Conservation (phyloP, 2,329 filamentous ascomycete species). For the Trichothecium roseum region DNA sequence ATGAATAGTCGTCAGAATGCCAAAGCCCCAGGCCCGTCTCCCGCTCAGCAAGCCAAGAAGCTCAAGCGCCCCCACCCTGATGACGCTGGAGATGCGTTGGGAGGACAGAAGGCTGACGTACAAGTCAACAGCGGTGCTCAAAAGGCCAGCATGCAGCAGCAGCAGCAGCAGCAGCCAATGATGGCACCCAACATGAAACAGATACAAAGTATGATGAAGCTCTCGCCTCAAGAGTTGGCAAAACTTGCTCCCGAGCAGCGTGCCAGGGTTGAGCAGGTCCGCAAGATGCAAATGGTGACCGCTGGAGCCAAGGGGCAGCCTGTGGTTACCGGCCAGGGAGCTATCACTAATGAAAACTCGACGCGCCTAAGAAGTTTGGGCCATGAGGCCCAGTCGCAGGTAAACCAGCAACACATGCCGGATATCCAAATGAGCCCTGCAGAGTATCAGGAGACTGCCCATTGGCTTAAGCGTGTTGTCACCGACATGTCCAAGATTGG, state of each 20-base stretch:
- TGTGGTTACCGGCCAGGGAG: conserved; percentile 8
- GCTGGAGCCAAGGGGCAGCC: conserved; percentile 6
- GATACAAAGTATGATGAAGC: background rate
- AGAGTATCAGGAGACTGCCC: conserved; percentile 30
- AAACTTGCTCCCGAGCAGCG: conserved; percentile 33
- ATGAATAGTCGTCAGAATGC: conserved; percentile 2
- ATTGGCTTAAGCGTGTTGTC: conserved; percentile 30
- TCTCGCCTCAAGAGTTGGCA: conserved; percentile 22
- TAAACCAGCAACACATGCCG: conserved; percentile 26
- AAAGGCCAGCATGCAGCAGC: conserved; percentile 18
- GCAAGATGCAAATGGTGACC: conserved; percentile 13
- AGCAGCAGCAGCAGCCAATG: background rate
- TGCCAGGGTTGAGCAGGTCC: conserved; percentile 29
- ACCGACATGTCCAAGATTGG: conserved; percentile 33
- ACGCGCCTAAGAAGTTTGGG: conserved; percentile 22
- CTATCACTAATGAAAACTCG: conserved; percentile 12
- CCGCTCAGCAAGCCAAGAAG: conserved; percentile 29
- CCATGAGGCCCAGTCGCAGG: conserved; percentile 29
- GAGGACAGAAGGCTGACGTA: conserved; percentile 14
- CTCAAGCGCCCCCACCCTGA: conserved; percentile 42
- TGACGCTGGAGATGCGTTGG: conserved; percentile 23
- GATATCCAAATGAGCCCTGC: conserved; percentile 37
- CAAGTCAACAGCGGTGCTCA: conserved; percentile 15
- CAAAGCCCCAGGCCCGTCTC: conserved; percentile 21
- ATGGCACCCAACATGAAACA: no score